Percentiles rank a stretch among this genome's conserved stretches.
Evolutionary conservation across 2,329 filamentous ascomycete species (phyloP).

Genomic region (Monilinia polystroma): DNA sequence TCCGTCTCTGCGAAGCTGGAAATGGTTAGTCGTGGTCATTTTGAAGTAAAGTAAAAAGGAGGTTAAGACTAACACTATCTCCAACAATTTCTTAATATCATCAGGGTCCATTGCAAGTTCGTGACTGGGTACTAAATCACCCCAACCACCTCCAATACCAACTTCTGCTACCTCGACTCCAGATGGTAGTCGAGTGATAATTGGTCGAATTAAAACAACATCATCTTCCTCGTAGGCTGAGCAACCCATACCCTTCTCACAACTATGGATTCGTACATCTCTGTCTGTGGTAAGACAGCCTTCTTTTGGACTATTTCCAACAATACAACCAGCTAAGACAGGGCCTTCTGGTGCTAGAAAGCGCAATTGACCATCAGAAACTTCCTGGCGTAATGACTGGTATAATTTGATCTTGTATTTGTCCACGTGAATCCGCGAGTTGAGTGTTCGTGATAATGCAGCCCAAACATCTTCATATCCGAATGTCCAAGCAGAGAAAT

Average conservation of each 20-base stretch:
- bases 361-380: slow-evolving; percentile 42
- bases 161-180: slow-evolving; percentile 68
- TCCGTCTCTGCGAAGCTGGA: slow-evolving; percentile 33
- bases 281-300: slow-evolving; percentile 70
- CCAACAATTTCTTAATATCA: slow-evolving; percentile 8
- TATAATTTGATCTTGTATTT: slow-evolving; percentile 77
- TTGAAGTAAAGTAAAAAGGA: background rate
- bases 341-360: slow-evolving; percentile 58
- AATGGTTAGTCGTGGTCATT: slow-evolving; percentile 11
- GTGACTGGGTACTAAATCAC: slow-evolving; percentile 57
- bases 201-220: slow-evolving; percentile 74
- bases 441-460: slow-evolving; percentile 68
- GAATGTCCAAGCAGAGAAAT: slow-evolving; percentile 88
- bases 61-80: background rate
- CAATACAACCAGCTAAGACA: slow-evolving; percentile 68
- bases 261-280: slow-evolving; percentile 74
- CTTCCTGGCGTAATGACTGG: slow-evolving; percentile 52
- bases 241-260: slow-evolving; percentile 71
- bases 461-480: slow-evolving; percentile 93
- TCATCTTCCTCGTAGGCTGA: slow-evolving; percentile 46
- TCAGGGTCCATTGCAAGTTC: slow-evolving; percentile 7
- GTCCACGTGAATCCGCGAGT: slow-evolving; percentile 76
- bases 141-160: slow-evolving; percentile 76
- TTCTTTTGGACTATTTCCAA: slow-evolving; percentile 66
- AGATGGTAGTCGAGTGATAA: slow-evolving; percentile 62